Evolutionary conservation across 371 early-diverging fungal species (phyloP), one percentile per base, ranked within the genome.

Genomic region (Circinella umbellata): DNA sequence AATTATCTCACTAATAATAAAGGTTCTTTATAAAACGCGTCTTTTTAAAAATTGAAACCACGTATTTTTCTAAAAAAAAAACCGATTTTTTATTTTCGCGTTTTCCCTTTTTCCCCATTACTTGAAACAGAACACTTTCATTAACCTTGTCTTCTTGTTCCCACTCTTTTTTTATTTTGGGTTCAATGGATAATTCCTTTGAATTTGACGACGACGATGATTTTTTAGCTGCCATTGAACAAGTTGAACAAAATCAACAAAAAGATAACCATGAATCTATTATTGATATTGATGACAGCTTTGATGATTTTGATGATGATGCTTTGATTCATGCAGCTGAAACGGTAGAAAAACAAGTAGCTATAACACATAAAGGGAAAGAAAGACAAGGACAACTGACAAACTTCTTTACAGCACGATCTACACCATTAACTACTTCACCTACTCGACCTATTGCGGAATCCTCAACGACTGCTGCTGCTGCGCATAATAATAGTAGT

Each of bases 241-340:
- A 69, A 42, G 42, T 53, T 27, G 64, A 68, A 49, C 46, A 60
- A 3, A 27, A 68, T 20, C 55, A 68, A 35, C 38, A 60, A 3
- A n/a, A 62, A 46, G 11, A 7, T 14, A 60, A 20, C 15, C 27
- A 27, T 27, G 27, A 27, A 27, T 17, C 35, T 20, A 47, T 47
- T 36, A 63, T 38, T 67, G 53, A 27, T 36, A 20, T 54, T n/a
- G 70, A 70, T 61, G 72, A 71, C 59, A 69, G 68, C 42, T 61
- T 69, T 8, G 69, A 69, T 27, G 66, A 37, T 14, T 61, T 69
- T 11, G 69, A 69, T 38, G 66, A 37, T 15, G 74, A 59, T 13
- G 65, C 55, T 37, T 65, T 75, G 46, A 62, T 63, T 6, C 53
- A 53, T 5, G 69, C 70, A 34, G 53, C 72, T 46, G 72, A 75